Percentiles rank a stretch among this genome's conserved stretches.
Conservation (phyloP, 805 yeast species). For the Zygosaccharomyces rouxii region DNA sequence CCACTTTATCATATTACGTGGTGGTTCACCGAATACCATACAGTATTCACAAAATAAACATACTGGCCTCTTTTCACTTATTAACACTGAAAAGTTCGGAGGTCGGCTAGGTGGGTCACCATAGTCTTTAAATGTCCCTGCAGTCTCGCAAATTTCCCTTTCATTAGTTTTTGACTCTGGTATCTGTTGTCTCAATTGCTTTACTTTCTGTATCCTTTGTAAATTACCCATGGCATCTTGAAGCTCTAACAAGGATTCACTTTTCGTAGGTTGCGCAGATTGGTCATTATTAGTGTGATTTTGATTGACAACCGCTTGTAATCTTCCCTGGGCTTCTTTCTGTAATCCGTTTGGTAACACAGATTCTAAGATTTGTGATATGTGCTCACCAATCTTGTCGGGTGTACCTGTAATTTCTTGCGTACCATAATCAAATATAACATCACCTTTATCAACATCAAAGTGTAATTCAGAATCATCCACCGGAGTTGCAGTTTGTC, state of each 20-base stretch:
- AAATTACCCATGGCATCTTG: slow-evolving; percentile 13
- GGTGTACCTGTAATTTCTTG: slow-evolving; percentile 26
- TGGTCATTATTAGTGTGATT: slow-evolving; percentile 10
- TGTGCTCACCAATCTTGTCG: slow-evolving; percentile 26
- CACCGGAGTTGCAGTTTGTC: slow-evolving; percentile 6
- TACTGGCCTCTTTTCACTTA: slow-evolving; percentile 25
- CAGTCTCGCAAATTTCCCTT: background rate
- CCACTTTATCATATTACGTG: slow-evolving; percentile 48
- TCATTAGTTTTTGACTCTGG: background rate
- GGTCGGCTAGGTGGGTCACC: slow-evolving; percentile 11
- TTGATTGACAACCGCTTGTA: slow-evolving; percentile 28
- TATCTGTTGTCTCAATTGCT: slow-evolving; percentile 10
- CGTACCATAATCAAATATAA: slow-evolving; percentile 32
- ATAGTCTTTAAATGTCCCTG: slow-evolving; percentile 9
- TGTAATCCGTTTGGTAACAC: slow-evolving; percentile 30
- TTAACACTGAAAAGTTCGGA: slow-evolving; percentile 27
- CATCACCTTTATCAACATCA: slow-evolving; percentile 29
- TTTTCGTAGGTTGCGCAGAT: slow-evolving; percentile 18
- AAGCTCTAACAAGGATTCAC: slow-evolving; percentile 15
- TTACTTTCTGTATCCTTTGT: slow-evolving; percentile 11
- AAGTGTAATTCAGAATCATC: slow-evolving; percentile 27
- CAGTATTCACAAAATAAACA: slow-evolving; percentile 54
- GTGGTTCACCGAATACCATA: slow-evolving; percentile 46
- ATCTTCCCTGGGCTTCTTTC: slow-evolving; percentile 24
- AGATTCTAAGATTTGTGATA: slow-evolving; percentile 31